phyloP scores from a whole-genome alignment of 768 basidiomycete species.

The Suillus luteus region DNA sequence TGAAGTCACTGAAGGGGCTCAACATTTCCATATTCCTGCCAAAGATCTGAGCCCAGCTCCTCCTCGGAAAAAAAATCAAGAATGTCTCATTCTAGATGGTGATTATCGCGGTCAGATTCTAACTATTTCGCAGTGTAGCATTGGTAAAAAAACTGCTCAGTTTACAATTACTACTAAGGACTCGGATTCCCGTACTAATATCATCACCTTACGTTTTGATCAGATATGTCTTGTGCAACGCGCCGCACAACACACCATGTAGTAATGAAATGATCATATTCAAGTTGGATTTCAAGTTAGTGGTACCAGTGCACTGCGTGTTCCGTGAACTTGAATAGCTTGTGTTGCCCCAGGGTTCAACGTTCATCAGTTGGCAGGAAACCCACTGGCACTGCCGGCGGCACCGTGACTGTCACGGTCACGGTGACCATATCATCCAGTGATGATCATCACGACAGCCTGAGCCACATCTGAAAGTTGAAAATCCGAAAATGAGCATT shows the following conservation, averaged over 20 bases:
- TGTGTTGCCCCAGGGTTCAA: too few relatives aligned
- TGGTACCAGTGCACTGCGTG: too few relatives aligned
- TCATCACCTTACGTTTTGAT: background rate
- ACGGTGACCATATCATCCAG: too few relatives aligned
- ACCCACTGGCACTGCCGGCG: too few relatives aligned
- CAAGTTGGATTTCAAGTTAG: too few relatives aligned
- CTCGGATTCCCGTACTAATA: background rate
- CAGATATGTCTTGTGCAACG: background rate
- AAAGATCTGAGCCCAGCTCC: constrained; percentile 1
- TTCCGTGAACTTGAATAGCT: too few relatives aligned
- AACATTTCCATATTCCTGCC: background rate
- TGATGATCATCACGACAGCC: too few relatives aligned
- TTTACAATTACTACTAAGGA: background rate
- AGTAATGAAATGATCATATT: background rate
- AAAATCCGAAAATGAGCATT: too few relatives aligned
- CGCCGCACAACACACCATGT: background rate
- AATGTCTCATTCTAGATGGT: background rate
- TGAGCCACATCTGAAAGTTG: too few relatives aligned
- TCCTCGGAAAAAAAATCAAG: background rate
- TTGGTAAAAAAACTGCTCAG: background rate
- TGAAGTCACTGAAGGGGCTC: too few relatives aligned
- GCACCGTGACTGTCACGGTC: too few relatives aligned
- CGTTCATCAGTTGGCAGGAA: too few relatives aligned
- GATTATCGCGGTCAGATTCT: background rate
- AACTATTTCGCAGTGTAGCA: background rate